Percentiles rank a stretch among this genome's conserved stretches.
phyloP scores from a whole-genome alignment of 1,139 yeast genomes.

The Suhomyces ambrosiae region DNA sequence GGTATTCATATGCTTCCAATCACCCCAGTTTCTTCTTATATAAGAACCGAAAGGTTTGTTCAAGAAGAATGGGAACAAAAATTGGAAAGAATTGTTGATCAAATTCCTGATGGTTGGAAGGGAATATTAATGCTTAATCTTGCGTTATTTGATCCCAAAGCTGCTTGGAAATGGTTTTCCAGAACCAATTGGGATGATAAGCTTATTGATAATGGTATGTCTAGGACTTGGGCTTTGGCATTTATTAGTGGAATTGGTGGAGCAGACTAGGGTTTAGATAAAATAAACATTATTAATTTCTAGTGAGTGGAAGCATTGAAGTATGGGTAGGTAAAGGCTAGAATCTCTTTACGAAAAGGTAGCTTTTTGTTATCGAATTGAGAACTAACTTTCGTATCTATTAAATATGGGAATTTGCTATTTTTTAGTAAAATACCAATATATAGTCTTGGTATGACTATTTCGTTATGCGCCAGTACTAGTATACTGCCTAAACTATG shows the following conservation, averaged over 20 bases:
- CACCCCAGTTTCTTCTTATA: conserved; percentile 45
- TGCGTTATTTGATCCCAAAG: conserved; percentile 40
- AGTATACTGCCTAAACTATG: too few relatives aligned
- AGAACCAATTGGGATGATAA: conserved; percentile 41
- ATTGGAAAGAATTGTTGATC: conserved; percentile 32
- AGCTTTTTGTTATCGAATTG: too few relatives aligned
- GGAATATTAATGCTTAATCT: conserved; percentile 45
- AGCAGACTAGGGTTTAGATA: conserved; percentile 8
- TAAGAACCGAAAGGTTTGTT: conserved; percentile 39
- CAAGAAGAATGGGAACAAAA: conserved; percentile 48
- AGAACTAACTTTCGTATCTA: too few relatives aligned
- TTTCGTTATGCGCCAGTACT: too few relatives aligned
- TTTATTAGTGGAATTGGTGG: conserved; percentile 45
- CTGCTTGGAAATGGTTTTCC: conserved; percentile 43
- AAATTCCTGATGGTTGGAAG: conserved; percentile 49
- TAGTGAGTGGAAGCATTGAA: too few relatives aligned
- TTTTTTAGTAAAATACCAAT: too few relatives aligned
- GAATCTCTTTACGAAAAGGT: too few relatives aligned
- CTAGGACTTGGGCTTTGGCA: conserved; percentile 48
- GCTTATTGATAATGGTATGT: conserved; percentile 47
- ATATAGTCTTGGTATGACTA: too few relatives aligned
- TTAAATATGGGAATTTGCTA: too few relatives aligned
- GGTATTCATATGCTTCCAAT: conserved; percentile 53
- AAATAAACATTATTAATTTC: too few relatives aligned
- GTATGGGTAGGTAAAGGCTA: too few relatives aligned